Base-by-base conservation (phyloP, 345 rosid species). In the Xanthoceras sorbifolium region DNA sequence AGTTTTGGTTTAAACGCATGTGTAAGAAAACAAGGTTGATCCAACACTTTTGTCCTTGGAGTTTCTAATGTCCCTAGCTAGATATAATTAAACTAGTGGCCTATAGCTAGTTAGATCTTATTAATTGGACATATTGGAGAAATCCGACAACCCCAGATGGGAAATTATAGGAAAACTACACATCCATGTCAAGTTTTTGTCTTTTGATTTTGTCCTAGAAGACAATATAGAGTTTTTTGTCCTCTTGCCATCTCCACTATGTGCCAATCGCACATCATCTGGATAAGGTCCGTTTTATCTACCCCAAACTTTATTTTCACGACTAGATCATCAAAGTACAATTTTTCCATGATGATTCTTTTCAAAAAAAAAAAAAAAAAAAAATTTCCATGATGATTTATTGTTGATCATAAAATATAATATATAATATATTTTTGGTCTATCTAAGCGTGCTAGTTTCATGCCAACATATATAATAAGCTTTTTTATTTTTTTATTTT, bases 111-210 rank as follows among this genome's bases (percentile, higher is more conserved):
- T 12, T 46, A 46, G 17, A 46, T 46, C 17, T 46, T 46, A 14
- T 46, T 15, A 46, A 23, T 59, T 57, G 79, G 73, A 36, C 54
- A 31, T n/a, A n/a, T n/a, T 64, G 14, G 26, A 23, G 3, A 5
- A 57, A 69, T 60, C 81, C 75, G 79, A 77, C 81, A 77, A 17
- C 3, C 23, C 77, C 77, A 74, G 65, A 72, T 80, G 82, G 82
- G 74, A 48, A 36, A 50, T 42, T 46, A 62, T 72, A 52, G 32
- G 18, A 71, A 79, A 77, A 74, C 69, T 70, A 38, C 52, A 66
- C 23, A 32, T 44, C 78, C 78, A 42, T 66, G 78, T 73, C 75
- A 52, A 72, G 38, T 11, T 48, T 26, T 18, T 46, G 77, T 74
- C 50, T 17, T 54, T 9, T 8, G 60, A 72, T 64, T 72, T 64